Conservation (phyloP, 805 yeast species). For the Saturnispora mendoncae region DNA sequence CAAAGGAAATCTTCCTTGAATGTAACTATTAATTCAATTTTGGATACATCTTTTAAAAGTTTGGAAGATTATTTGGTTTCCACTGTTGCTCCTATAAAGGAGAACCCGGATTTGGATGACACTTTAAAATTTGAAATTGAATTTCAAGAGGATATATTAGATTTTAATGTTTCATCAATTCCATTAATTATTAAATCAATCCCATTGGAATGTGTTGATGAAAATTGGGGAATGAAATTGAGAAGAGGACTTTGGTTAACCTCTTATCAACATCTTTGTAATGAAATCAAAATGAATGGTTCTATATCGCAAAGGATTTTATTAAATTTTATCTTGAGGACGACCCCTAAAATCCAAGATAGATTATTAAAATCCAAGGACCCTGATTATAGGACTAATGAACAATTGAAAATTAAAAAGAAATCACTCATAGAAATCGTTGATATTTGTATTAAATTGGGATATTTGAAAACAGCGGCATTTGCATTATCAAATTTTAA, state of each 20-base stretch:
- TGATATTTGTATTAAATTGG: slow-evolving; percentile 1
- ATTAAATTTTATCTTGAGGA: slow-evolving; percentile 1
- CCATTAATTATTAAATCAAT: too few relatives aligned
- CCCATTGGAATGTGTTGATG: neutral
- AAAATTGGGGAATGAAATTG: neutral
- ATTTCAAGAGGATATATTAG: slow-evolving; percentile 5
- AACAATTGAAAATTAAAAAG: neutral
- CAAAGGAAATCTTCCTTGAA: too few relatives aligned
- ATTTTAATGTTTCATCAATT: too few relatives aligned
- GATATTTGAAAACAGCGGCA: neutral
- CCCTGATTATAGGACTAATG: neutral
- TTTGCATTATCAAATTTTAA: neutral
- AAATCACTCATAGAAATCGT: neutral
- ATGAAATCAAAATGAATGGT: slow-evolving; percentile 3
- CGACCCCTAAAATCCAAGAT: neutral
- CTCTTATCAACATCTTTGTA: neutral
- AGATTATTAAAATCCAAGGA: neutral
- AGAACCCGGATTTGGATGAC: too few relatives aligned
- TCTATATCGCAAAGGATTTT: neutral
- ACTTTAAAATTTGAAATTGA: slow-evolving; percentile 4
- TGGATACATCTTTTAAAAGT: slow-evolving; percentile 1
- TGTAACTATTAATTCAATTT: too few relatives aligned
- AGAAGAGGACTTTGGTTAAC: neutral
- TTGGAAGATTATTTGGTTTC: neutral
- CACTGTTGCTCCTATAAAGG: neutral